phyloP scores from a whole-genome alignment of 345 rosid genomes.

The Salix dunnii region DNA sequence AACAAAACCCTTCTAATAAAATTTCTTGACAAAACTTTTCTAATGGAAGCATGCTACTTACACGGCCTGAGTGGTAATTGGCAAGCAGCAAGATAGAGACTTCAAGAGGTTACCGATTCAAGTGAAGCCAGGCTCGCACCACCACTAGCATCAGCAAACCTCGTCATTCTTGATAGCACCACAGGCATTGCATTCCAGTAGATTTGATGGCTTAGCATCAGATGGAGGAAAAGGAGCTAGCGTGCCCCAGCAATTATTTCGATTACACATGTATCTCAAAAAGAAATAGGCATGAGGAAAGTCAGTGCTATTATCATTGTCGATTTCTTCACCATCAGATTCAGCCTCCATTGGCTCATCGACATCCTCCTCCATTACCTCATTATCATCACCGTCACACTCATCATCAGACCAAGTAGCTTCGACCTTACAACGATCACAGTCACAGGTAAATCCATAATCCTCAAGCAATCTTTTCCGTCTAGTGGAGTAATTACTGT shows the following conservation, averaged over 20 bases:
- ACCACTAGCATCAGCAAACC: slow-evolving; percentile 16
- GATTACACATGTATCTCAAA: slow-evolving; percentile 62
- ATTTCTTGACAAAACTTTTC: too few species aligned
- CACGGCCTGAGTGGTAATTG: neutral
- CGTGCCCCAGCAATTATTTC: slow-evolving; percentile 70
- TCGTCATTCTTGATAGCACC: slow-evolving; percentile 59
- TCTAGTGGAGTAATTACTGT: slow-evolving; percentile 47
- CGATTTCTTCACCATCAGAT: slow-evolving; percentile 17
- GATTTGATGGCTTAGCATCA: slow-evolving; percentile 25
- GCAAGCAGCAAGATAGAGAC: neutral
- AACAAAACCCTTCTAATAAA: too few species aligned
- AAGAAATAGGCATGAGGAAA: slow-evolving; percentile 92
- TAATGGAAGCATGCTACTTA: neutral
- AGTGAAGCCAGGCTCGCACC: slow-evolving; percentile 14
- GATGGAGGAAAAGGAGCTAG: slow-evolving; percentile 67
- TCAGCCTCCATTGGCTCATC: slow-evolving; percentile 43
- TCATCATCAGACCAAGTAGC: slow-evolving; percentile 78
- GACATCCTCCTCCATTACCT: slow-evolving; percentile 25
- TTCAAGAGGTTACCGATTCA: slow-evolving; percentile 16
- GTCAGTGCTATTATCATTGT: slow-evolving; percentile 23
- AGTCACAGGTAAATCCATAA: slow-evolving; percentile 70
- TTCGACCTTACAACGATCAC: slow-evolving; percentile 89
- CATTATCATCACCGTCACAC: slow-evolving; percentile 20
- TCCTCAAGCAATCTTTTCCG: slow-evolving; percentile 66
- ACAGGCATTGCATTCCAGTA: slow-evolving; percentile 85